These are phyloP conservation scores for Lepraria neglecta DNA, from an alignment of 495 filamentous ascomycete genomes.

Conservation along the genomic window DNA sequence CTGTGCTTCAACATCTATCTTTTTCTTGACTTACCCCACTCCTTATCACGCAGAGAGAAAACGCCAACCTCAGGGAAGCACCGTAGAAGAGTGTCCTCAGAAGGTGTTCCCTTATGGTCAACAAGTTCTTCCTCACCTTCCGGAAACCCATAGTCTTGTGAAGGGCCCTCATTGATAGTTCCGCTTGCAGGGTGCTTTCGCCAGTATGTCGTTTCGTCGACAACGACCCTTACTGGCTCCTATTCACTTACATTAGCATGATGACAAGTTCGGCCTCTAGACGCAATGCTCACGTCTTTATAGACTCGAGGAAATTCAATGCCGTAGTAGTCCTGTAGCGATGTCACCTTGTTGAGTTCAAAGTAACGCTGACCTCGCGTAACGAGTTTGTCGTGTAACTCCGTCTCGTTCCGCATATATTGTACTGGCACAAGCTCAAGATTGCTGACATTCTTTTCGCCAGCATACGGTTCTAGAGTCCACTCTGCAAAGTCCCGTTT, in stretches of 20 bases:
- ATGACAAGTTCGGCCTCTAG: not conserved
- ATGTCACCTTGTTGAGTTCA: constrained; percentile 20
- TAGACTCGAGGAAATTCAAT: constrained; percentile 20
- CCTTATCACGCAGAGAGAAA: constrained; percentile 23
- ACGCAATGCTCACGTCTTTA: constrained; percentile 17
- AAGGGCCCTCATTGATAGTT: constrained; percentile 9
- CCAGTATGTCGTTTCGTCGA: constrained; percentile 22
- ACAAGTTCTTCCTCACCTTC: constrained; percentile 19
- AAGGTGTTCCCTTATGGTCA: constrained; percentile 15
- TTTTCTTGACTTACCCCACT: constrained; percentile 19
- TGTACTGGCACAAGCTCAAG: constrained; percentile 20
- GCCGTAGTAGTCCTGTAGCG: constrained; percentile 23
- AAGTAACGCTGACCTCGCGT: constrained; percentile 20
- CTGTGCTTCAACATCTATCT: not conserved
- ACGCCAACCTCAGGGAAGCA: constrained; percentile 25
- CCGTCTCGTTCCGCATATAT: constrained; percentile 18
- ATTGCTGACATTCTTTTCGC: constrained; percentile 21
- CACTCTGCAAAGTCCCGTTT: constrained; percentile 19
- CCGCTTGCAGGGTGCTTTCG: constrained; percentile 13
- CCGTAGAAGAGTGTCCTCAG: constrained; percentile 17
- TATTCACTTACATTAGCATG: not conserved
- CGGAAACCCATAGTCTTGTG: constrained; percentile 20
- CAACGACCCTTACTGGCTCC: constrained; percentile 21
- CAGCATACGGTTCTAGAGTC: constrained; percentile 19
- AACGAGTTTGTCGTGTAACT: constrained; percentile 20